A percentile compares a stretch with the other conserved stretches of the same genome.
These are phyloP conservation scores for Tetrastigma voinierianum DNA, from an alignment of 164 flowering plant species.

Conservation along the genomic window DNA sequence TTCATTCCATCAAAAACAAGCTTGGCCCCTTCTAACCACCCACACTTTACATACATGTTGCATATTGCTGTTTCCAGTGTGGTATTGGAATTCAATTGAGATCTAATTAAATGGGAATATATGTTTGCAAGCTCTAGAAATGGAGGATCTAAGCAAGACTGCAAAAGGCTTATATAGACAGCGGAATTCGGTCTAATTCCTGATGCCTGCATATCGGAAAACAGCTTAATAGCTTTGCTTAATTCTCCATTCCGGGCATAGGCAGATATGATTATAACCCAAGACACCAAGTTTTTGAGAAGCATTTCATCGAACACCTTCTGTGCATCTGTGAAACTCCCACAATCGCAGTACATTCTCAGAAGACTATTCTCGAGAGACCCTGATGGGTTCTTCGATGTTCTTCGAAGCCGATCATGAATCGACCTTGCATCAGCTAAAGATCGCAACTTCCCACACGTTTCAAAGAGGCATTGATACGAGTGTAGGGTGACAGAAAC, in stretches of 20 bases:
- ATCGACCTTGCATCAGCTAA: constrained; percentile 33
- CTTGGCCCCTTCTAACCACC: constrained; percentile 38
- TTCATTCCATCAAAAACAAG: constrained; percentile 32
- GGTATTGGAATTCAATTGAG: constrained; percentile 20
- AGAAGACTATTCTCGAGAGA: constrained; percentile 30
- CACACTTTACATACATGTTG: constrained; percentile 49
- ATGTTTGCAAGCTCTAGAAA: constrained; percentile 38
- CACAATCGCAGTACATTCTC: constrained; percentile 40
- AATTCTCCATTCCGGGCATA: constrained; percentile 31
- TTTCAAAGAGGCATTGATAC: constrained; percentile 34
- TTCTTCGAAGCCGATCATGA: constrained; percentile 22
- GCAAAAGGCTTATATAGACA: constrained; percentile 27
- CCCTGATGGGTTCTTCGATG: constrained; percentile 23
- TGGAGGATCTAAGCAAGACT: constrained; percentile 16
- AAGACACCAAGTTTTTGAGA: constrained; percentile 25
- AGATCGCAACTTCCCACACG: constrained; percentile 27
- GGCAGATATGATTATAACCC: constrained; percentile 35
- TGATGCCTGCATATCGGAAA: constrained; percentile 26
- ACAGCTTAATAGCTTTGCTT: constrained; percentile 26
- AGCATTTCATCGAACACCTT: constrained; percentile 46
- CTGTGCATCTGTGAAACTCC: constrained; percentile 32
- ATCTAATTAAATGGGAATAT: constrained; percentile 40
- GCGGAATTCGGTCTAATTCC: constrained; percentile 17
- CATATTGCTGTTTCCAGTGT: constrained; percentile 24
- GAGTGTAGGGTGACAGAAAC: constrained; percentile 26